These are phyloP conservation scores for Meyerozyma carpophila DNA, from an alignment of 1,139 yeast species.

Conservation along the genomic window DNA sequence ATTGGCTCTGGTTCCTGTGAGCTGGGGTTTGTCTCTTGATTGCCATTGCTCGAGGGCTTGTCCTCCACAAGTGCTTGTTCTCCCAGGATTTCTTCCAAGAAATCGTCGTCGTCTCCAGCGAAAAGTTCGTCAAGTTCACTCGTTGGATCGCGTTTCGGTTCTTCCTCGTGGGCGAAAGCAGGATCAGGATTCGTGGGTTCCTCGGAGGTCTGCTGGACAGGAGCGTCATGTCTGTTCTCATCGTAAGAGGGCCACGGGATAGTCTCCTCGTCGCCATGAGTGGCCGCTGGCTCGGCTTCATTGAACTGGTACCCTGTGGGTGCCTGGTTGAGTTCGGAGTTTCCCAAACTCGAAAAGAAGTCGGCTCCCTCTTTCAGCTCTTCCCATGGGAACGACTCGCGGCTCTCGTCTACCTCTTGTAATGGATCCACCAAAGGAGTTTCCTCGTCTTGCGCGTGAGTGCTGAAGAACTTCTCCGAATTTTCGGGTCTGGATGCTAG, in stretches of 20 bases:
- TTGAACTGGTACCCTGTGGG: too few species aligned
- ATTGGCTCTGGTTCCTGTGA: background rate
- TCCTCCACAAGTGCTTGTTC: constrained; percentile 3
- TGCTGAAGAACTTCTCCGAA: background rate
- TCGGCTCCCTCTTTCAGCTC: constrained; percentile 1
- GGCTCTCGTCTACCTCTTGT: background rate
- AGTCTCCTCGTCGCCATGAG: background rate
- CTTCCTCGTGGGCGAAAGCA: background rate
- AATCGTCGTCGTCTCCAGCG: constrained; percentile 8
- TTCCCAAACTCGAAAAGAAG: background rate
- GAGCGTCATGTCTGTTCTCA: constrained; percentile 2
- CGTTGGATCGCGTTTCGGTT: background rate
- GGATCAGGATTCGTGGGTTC: too few species aligned
- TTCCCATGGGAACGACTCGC: constrained; percentile 6
- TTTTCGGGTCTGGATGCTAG: background rate
- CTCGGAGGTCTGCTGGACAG: background rate
- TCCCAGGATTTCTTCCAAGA: constrained; percentile 4
- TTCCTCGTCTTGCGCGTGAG: background rate
- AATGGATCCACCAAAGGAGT: background rate
- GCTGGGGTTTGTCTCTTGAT: background rate
- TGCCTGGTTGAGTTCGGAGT: background rate
- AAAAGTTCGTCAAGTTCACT: constrained; percentile 1
- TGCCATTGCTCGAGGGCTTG: background rate
- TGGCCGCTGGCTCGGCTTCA: too few species aligned
- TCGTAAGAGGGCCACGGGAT: constrained; percentile 9